A percentile compares a stretch with the other conserved stretches of the same genome.
Conservation (phyloP, 176 grass and related monocot genomes). For the Oryza officinalis region DNA sequence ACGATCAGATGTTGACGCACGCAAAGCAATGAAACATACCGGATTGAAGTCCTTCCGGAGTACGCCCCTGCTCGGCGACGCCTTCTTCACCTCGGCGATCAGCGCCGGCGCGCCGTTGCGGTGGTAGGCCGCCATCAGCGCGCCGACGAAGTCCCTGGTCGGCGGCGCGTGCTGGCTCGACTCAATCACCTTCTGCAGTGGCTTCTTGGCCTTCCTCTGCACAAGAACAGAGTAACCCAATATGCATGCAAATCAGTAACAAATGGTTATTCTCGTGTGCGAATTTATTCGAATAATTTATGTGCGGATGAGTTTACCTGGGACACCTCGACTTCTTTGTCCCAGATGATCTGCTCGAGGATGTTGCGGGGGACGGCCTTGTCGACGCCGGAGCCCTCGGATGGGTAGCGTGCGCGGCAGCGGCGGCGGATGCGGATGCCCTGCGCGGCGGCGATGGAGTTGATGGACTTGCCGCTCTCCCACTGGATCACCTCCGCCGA, state of each 20-base stretch:
- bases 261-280: neutral
- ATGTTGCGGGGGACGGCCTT: conserved; percentile 50
- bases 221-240: neutral
- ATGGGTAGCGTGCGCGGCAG: conserved; percentile 31
- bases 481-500: conserved; percentile 62
- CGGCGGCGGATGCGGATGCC: conserved; percentile 79
- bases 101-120: conserved; percentile 62
- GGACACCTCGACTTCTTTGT: conserved; percentile 86
- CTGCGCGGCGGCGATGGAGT: conserved; percentile 67
- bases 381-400: conserved; percentile 39
- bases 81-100: conserved; percentile 94
- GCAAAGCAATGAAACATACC: conserved; percentile 29
- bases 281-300: neutral
- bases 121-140: conserved; percentile 36
- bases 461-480: conserved; percentile 80
- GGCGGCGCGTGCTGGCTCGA: conserved; percentile 47
- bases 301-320: conserved; percentile 35
- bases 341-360: conserved; percentile 95
- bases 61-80: conserved; percentile 76
- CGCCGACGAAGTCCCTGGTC: conserved; percentile 65
- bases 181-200: conserved; percentile 32
- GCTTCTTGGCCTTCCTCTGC: conserved; percentile 42
- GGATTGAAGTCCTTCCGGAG: conserved; percentile 86
- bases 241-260: neutral
- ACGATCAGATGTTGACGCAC: neutral